phyloP scores from a whole-genome alignment of 371 early-diverging fungal genomes.

The Lichtheimia ornata region DNA sequence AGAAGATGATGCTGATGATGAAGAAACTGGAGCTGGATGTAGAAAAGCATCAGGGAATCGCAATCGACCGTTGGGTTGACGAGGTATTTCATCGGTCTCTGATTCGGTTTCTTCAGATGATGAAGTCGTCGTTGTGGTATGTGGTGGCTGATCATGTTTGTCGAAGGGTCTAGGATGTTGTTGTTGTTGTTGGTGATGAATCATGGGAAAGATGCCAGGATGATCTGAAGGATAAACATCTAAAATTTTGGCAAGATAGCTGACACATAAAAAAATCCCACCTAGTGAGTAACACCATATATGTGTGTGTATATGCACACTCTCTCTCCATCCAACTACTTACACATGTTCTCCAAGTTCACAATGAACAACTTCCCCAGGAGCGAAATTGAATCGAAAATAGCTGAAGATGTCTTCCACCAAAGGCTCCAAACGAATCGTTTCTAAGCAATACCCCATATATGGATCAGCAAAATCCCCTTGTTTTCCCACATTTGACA shows the following conservation, averaged over 20 bases:
- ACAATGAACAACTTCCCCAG: slow-evolving; percentile 48
- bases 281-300: no score
- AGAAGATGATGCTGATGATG: background rate
- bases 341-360: slow-evolving; percentile 35
- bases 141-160: slow-evolving; percentile 2
- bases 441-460: slow-evolving; percentile 27
- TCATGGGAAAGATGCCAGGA: slow-evolving; percentile 1
- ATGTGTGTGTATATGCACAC: no score
- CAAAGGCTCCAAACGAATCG: slow-evolving; percentile 44
- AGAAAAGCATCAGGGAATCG: slow-evolving; percentile 53
- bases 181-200: background rate
- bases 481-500: background rate
- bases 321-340: background rate
- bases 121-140: background rate
- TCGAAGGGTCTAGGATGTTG: background rate
- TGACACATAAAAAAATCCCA: slow-evolving; percentile 7
- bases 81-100: slow-evolving; percentile 29
- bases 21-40: slow-evolving; percentile 28
- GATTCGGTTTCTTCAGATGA: slow-evolving; percentile 20
- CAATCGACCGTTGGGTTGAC: slow-evolving; percentile 41
- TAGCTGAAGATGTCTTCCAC: slow-evolving; percentile 48
- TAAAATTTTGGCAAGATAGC: slow-evolving; percentile 36
- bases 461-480: background rate
- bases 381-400: slow-evolving; percentile 42
- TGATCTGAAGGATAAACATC: slow-evolving; percentile 24